Evolutionary conservation across 306 rosid species (phyloP).

Genomic region (Rubus parviflorus): DNA sequence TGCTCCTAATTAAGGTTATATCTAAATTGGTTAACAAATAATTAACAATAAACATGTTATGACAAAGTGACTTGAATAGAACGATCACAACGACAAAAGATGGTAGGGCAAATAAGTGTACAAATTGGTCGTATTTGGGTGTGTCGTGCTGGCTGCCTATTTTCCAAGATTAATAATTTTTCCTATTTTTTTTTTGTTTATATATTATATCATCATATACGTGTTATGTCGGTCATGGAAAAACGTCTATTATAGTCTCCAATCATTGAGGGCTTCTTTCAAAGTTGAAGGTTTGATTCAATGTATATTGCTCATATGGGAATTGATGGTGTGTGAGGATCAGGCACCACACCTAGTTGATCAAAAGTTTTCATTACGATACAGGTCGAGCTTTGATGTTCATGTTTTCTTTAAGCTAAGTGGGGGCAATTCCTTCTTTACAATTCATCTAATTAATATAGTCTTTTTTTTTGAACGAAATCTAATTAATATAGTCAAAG

Average conservation of each 20-base stretch:
- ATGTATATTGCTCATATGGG: background rate
- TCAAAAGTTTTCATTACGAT: background rate
- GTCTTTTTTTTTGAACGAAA: too few species aligned
- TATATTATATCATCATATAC: slow-evolving; percentile 27
- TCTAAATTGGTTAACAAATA: background rate
- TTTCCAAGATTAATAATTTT: slow-evolving; percentile 29
- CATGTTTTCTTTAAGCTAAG: background rate
- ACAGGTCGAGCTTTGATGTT: background rate
- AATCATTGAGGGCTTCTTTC: slow-evolving; percentile 27
- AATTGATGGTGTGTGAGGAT: background rate
- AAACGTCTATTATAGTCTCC: slow-evolving; percentile 22
- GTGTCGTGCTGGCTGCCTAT: slow-evolving; percentile 46
- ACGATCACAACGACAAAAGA: background rate
- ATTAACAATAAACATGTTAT: background rate
- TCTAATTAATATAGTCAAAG: background rate
- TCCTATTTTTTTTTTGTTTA: background rate
- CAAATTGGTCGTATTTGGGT: slow-evolving; percentile 24
- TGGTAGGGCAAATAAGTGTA: slow-evolving; percentile 32
- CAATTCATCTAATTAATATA: background rate
- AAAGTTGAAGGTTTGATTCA: background rate
- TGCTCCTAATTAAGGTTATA: background rate
- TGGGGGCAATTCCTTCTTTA: background rate
- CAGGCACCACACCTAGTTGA: background rate
- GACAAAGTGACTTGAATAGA: background rate
- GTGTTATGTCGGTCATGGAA: slow-evolving; percentile 50